Conservation (phyloP, 2,329 filamentous ascomycete species). For the Fusarium scirpi region DNA sequence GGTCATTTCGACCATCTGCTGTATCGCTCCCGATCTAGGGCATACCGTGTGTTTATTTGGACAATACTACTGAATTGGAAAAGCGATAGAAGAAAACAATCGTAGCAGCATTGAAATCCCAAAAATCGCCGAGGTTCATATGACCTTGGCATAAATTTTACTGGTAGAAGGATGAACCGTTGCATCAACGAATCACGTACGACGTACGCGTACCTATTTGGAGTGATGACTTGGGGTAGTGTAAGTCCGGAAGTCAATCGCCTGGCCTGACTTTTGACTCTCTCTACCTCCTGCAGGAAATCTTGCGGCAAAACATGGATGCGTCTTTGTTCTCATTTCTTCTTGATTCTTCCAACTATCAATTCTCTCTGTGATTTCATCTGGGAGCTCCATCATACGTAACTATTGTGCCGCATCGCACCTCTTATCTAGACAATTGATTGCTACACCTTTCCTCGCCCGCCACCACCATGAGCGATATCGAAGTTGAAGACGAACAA, state of each 20-base stretch:
- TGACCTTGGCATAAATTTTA: not conserved
- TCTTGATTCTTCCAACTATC: slow-evolving; percentile 16
- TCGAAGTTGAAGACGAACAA: slow-evolving; percentile 42
- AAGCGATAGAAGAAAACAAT: not conserved
- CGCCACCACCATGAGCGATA: slow-evolving; percentile 39
- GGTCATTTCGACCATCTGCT: not conserved
- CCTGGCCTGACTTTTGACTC: slow-evolving; percentile 29
- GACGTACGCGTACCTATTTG: slow-evolving; percentile 2
- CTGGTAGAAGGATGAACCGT: not conserved
- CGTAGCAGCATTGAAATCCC: not conserved
- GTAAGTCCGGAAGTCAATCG: slow-evolving; percentile 34
- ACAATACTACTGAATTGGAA: not conserved
- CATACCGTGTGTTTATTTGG: not conserved
- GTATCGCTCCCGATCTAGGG: not conserved
- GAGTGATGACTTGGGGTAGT: slow-evolving; percentile 29
- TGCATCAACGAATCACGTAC: slow-evolving; percentile 20
- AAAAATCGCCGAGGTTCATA: not conserved
- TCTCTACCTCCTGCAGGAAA: not conserved
- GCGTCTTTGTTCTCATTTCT: slow-evolving; percentile 24
- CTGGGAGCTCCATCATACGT: not conserved
- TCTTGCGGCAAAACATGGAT: slow-evolving; percentile 26
- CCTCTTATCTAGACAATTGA: slow-evolving; percentile 10
- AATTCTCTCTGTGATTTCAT: not conserved
- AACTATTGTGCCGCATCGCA: not conserved
- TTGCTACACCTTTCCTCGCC: not conserved